These are phyloP conservation scores for Linderina pennispora DNA, from an alignment of 192 early-diverging fungal species.

Conservation along the genomic window DNA sequence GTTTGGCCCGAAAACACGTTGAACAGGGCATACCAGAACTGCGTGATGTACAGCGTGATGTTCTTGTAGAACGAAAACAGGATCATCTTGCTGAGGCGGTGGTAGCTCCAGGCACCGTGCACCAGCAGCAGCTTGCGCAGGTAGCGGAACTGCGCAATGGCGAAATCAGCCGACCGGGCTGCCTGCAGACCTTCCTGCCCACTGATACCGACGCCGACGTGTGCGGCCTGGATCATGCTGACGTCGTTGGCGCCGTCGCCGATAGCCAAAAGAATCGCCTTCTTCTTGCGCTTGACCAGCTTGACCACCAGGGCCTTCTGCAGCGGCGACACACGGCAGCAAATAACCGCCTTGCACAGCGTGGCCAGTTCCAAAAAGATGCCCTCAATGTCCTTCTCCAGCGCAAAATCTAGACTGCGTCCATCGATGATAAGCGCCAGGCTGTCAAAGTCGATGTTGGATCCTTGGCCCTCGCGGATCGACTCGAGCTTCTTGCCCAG, in stretches of 20 bases:
- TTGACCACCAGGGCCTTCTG: slow-evolving; percentile 99
- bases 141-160: slow-evolving; percentile 97
- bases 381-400: slow-evolving; percentile 77
- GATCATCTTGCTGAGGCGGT: slow-evolving; percentile 90
- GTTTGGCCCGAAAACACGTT: slow-evolving; percentile 97
- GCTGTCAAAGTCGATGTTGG: slow-evolving; percentile 52
- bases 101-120: slow-evolving; percentile 97
- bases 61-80: slow-evolving; percentile 99
- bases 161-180: slow-evolving; percentile 93
- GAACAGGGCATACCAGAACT: slow-evolving; percentile 94
- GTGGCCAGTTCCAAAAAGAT: slow-evolving; percentile 86
- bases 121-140: slow-evolving; percentile 92
- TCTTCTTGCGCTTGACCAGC: slow-evolving; percentile 88
- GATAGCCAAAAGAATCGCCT: slow-evolving; percentile 89
- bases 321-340: slow-evolving; percentile 96
- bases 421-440: slow-evolving; percentile 97
- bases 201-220: slow-evolving; percentile 95
- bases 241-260: slow-evolving; percentile 99
- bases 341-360: slow-evolving; percentile 92
- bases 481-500: slow-evolving; percentile 81
- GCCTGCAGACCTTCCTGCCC: slow-evolving; percentile 97
- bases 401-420: slow-evolving; percentile 83
- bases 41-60: slow-evolving; percentile 95
- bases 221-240: slow-evolving; percentile 98
- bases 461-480: slow-evolving; percentile 54